These are phyloP conservation scores for Thalassiosira exigua DNA, from an alignment of 352 stramenopile genomes.

Conservation along the genomic window DNA sequence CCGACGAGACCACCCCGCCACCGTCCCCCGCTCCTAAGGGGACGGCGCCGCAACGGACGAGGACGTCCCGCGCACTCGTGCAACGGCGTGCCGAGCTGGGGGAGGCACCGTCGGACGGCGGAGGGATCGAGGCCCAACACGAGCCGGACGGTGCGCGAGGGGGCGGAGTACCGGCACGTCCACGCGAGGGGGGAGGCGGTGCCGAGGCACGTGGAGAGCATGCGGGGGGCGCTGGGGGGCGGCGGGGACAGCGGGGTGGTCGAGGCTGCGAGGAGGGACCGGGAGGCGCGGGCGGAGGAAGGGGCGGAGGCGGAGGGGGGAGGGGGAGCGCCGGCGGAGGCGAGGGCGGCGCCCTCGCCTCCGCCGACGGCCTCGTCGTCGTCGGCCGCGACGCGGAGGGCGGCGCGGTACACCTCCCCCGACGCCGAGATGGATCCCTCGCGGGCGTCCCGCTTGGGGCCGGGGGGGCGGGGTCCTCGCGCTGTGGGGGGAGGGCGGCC, in stretches of 20 bases:
- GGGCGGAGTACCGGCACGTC: slow-evolving; percentile 69
- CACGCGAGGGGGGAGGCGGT: slow-evolving; percentile 67
- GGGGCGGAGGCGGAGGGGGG: no score
- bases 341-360: no score
- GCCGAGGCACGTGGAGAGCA: slow-evolving; percentile 50
- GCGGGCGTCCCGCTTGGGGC: not conserved
- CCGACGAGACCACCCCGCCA: not conserved
- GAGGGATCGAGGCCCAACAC: slow-evolving; percentile 55
- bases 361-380: not conserved
- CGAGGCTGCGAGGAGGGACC: not conserved
- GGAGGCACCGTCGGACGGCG: slow-evolving; percentile 63
- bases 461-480: no score
- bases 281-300: no score
- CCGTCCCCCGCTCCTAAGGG: slow-evolving; percentile 15
- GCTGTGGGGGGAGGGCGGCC: not conserved
- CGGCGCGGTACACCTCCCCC: slow-evolving; percentile 6
- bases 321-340: no score
- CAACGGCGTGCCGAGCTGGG: slow-evolving; percentile 70
- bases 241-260: not conserved
- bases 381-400: not conserved
- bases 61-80: slow-evolving; percentile 73
- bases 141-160: slow-evolving; percentile 60
- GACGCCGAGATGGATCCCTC: slow-evolving; percentile 28
- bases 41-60: slow-evolving; percentile 29
- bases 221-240: slow-evolving; percentile 16